Conservation (phyloP, 2,329 filamentous ascomycete genomes). For the Hypoxylon sp. region DNA sequence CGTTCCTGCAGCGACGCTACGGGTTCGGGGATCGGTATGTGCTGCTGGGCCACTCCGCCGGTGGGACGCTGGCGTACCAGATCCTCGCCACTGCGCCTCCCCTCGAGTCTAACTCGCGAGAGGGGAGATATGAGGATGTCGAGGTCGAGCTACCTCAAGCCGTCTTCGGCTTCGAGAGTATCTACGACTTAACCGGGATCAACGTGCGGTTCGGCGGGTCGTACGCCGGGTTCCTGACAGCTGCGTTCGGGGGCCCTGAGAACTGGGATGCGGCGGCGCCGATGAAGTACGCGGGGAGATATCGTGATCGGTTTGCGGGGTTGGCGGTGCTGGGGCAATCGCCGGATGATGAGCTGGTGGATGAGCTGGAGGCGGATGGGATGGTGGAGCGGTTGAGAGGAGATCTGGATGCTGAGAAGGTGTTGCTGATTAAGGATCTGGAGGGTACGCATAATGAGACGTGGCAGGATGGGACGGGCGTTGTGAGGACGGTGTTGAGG, state of each 20-base stretch:
- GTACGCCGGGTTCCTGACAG: conserved; percentile 71
- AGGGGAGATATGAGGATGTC: conserved; percentile 26
- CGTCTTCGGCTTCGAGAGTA: conserved; percentile 74
- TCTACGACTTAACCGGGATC: conserved; percentile 75
- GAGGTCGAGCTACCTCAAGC: conserved; percentile 61
- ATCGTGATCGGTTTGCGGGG: conserved; percentile 57
- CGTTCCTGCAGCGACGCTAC: conserved; percentile 64
- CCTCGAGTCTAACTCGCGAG: conserved; percentile 49
- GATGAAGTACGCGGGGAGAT: conserved; percentile 60
- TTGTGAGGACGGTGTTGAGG: conserved; percentile 63
- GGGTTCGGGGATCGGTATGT: conserved; percentile 65
- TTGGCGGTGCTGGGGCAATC: conserved; percentile 63
- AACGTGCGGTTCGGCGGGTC: conserved; percentile 61
- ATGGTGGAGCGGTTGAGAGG: conserved; percentile 67
- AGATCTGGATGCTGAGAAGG: conserved; percentile 54
- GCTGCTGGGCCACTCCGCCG: conserved; percentile 74
- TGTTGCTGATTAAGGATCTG: conserved; percentile 61
- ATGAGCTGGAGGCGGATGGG: conserved; percentile 70
- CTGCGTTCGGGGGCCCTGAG: conserved; percentile 70
- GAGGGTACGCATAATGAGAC: conserved; percentile 74
- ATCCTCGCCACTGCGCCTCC: conserved; percentile 61
- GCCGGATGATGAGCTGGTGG: conserved; percentile 65
- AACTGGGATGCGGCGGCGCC: conserved; percentile 72
- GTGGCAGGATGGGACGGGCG: conserved; percentile 72
- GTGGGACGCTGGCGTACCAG: conserved; percentile 75